Base-by-base conservation (phyloP, 2,329 filamentous ascomycete species). In the Phialophora expanda region DNA sequence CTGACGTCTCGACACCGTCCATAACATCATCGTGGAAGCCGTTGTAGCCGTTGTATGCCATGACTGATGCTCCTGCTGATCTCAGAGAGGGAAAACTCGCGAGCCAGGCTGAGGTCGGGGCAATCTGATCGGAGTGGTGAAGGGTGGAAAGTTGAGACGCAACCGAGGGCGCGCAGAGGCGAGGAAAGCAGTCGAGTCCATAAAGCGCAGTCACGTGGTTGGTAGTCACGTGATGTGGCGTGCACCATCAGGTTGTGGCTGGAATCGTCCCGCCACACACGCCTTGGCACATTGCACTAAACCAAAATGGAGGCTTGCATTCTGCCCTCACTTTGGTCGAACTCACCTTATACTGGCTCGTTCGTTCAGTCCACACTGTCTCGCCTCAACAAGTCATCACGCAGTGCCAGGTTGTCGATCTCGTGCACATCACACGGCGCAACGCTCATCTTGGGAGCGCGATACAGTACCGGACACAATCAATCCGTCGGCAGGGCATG, bases 1-100 rank as follows among this genome's bases (percentile, higher is more conserved):
- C 80, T 24, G 77, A 74, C 71, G 80, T 62, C 56, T 82, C 80
- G 66, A 81, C 79, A 28, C 66, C 66, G 57, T 82, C 80, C 79
- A 81, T 82, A 30, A 63, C 70, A 69, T 75, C 72, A 55, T 69
- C 68, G 41, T 53, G 62, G 56, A 69, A 71, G 62, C 69, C 70
- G 28, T 68, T 68, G 32, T 66, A 70, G 60, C 66, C 66, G 51
- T 70, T 71, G 58, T 72, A 72, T 46, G 71, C 71, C 71, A 73
- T 73, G 38, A 63, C 67, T 57, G 34, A 38, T 46, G 24, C 44
- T 17, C 56, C 28, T 62, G n/a, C 62, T 30, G 38, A 30, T 56
- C 53, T 30, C 32, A 12, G 12, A 51, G 22, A 8, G 9, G 48
- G 4, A 6, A 26, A 50, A 51, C 38, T 44, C 17, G 38, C n/a